Conservation (phyloP, 2,329 filamentous ascomycete genomes). For the Xylaria sp. region DNA sequence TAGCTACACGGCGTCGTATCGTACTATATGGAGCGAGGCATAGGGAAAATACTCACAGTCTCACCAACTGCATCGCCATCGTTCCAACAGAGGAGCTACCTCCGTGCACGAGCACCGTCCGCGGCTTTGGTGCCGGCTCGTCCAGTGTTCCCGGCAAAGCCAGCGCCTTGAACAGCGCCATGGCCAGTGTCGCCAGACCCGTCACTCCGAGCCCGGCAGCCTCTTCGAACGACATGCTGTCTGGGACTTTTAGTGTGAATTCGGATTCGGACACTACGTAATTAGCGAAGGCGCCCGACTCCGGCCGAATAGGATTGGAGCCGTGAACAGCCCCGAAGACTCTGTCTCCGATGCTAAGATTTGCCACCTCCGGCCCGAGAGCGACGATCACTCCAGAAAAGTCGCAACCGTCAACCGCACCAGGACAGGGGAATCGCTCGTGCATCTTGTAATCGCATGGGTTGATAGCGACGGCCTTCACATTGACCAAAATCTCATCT, state of each 20-base stretch:
- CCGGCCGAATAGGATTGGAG: slow-evolving; percentile 45
- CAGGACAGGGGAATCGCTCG: slow-evolving; percentile 30
- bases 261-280: slow-evolving; percentile 49
- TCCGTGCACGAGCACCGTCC: slow-evolving; percentile 57
- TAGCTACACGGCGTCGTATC: background rate
- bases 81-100: slow-evolving; percentile 58
- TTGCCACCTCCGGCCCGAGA: slow-evolving; percentile 33
- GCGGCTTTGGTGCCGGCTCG: slow-evolving; percentile 32
- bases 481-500: slow-evolving; percentile 36
- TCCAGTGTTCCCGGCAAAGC: slow-evolving; percentile 45
- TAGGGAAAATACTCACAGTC: slow-evolving; percentile 14
- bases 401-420: slow-evolving; percentile 39
- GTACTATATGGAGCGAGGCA: background rate
- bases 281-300: slow-evolving; percentile 53
- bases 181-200: slow-evolving; percentile 45
- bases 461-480: slow-evolving; percentile 41
- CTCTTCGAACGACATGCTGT: slow-evolving; percentile 47
- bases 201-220: slow-evolving; percentile 48
- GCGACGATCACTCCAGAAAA: slow-evolving; percentile 40
- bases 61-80: slow-evolving; percentile 57
- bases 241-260: slow-evolving; percentile 49
- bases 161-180: slow-evolving; percentile 49
- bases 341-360: slow-evolving; percentile 50
- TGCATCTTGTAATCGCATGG: slow-evolving; percentile 43
- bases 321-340: slow-evolving; percentile 53